These are phyloP conservation scores for Coemansia sp. DNA, from an alignment of 192 early-diverging fungal genomes.

Conservation along the genomic window DNA sequence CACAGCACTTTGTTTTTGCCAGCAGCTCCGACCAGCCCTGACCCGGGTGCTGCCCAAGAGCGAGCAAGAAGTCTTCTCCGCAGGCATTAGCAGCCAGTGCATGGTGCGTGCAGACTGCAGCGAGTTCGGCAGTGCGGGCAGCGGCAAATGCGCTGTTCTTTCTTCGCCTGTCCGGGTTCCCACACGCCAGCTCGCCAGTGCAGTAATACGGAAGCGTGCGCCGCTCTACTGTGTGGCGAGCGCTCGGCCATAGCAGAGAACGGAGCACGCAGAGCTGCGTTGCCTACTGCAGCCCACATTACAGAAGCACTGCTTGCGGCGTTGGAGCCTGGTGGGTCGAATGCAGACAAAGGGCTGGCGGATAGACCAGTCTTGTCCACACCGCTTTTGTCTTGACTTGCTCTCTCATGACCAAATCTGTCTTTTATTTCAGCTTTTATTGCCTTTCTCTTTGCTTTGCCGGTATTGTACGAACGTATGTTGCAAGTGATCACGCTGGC, in stretches of 20 bases:
- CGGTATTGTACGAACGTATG: not conserved
- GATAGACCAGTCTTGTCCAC: too few species aligned
- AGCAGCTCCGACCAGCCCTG: too few species aligned
- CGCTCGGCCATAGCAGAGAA: slow-evolving; percentile 1
- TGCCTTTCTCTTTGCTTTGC: not conserved
- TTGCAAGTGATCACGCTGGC: not conserved
- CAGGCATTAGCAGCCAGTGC: slow-evolving; percentile 3
- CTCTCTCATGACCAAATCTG: not conserved
- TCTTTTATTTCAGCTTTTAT: not conserved
- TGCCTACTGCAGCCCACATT: not conserved
- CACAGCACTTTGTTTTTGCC: not conserved
- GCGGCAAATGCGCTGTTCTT: slow-evolving; percentile 2
- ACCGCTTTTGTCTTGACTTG: not conserved
- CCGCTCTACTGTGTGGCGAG: slow-evolving; percentile 4
- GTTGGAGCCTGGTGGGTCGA: too few species aligned
- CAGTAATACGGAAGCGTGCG: slow-evolving; percentile 4
- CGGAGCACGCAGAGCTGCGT: not conserved
- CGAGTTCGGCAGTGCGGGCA: not conserved
- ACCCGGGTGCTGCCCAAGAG: not conserved
- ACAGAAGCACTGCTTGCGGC: too few species aligned
- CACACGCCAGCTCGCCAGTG: not conserved
- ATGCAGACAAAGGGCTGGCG: too few species aligned
- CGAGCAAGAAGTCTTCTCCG: not conserved
- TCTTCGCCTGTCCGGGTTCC: not conserved
- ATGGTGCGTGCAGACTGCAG: slow-evolving; percentile 1